Conservation (phyloP, 2,329 filamentous ascomycete species). For the Aspergillus neotritici region DNA sequence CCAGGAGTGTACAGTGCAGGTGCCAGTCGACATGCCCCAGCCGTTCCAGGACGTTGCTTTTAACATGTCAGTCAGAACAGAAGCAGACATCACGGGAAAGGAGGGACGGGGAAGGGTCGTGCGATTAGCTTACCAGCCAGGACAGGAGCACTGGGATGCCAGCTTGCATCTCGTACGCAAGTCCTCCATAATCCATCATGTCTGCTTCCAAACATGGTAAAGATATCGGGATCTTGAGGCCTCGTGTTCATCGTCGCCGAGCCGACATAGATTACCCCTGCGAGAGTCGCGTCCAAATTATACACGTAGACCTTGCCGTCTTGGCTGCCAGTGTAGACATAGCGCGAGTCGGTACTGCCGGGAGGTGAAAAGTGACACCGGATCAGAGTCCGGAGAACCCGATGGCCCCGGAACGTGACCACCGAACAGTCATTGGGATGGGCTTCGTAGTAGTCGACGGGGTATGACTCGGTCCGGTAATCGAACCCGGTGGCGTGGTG, state of each 20-base stretch:
- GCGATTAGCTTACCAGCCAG: slow-evolving; percentile 56
- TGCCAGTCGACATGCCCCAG: slow-evolving; percentile 65
- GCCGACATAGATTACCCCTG: slow-evolving; percentile 70
- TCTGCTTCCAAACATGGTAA: slow-evolving; percentile 50
- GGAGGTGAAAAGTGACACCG: slow-evolving; percentile 92
- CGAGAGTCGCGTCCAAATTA: slow-evolving; percentile 85
- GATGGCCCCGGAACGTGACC: slow-evolving; percentile 89
- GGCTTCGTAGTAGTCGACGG: slow-evolving; percentile 51
- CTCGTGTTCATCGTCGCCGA: slow-evolving; percentile 61
- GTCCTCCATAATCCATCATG: slow-evolving; percentile 58
- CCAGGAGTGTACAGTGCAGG: slow-evolving; percentile 72
- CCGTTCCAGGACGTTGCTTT: slow-evolving; percentile 78
- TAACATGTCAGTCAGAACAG: slow-evolving; percentile 1
- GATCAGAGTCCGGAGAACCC: slow-evolving; percentile 82
- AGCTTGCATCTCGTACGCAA: slow-evolving; percentile 80
- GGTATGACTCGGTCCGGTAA: slow-evolving; percentile 55
- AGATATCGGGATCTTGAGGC: slow-evolving; percentile 48
- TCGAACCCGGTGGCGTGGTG: slow-evolving; percentile 57
- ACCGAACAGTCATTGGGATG: slow-evolving; percentile 84
- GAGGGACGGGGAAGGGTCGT: slow-evolving; percentile 1
- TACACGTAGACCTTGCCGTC: slow-evolving; percentile 88
- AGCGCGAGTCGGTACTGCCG: slow-evolving; percentile 76
- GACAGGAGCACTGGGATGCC: slow-evolving; percentile 80
- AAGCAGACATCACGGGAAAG: background rate
- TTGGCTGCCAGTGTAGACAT: slow-evolving; percentile 86